phyloP scores from a whole-genome alignment of 352 stramenopile species.

The Phytophthora meadii region DNA sequence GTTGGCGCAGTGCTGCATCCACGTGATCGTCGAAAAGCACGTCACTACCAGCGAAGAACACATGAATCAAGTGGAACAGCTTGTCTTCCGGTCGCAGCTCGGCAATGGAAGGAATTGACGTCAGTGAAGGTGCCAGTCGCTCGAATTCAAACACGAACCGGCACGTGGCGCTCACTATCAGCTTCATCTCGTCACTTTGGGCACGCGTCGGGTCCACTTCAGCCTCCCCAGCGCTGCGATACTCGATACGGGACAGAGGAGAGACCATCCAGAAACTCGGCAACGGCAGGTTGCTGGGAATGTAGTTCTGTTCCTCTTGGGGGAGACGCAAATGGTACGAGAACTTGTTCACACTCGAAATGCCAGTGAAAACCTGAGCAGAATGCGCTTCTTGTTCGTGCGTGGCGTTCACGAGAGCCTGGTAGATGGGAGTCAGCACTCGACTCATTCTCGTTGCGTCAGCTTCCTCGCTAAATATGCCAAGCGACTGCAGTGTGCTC shows the following conservation, averaged over 20 bases:
- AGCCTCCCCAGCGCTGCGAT: conserved; percentile 33
- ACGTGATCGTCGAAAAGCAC: conserved; percentile 78
- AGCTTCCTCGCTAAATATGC: conserved; percentile 49
- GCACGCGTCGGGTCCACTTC: conserved; percentile 46
- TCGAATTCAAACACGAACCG: conserved; percentile 73
- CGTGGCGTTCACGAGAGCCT: conserved; percentile 67
- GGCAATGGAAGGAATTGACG: conserved; percentile 28
- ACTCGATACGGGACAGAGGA: conserved; percentile 75
- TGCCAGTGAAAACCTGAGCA: conserved; percentile 34
- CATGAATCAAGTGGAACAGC: conserved; percentile 75
- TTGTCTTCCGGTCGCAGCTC: conserved; percentile 66
- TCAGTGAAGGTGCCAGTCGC: conserved; percentile 26
- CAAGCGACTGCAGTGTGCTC: conserved; percentile 41
- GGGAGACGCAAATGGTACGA: conserved; percentile 70
- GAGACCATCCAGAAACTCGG: conserved; percentile 76
- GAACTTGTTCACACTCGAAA: conserved; percentile 35
- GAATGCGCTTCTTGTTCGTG: conserved; percentile 68
- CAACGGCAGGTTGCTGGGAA: conserved; percentile 63
- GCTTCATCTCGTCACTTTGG: conserved; percentile 73
- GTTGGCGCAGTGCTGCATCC: conserved; percentile 51
- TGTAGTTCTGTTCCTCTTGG: conserved; percentile 59
- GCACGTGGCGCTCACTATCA: conserved; percentile 74
- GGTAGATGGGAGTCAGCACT: conserved; percentile 70
- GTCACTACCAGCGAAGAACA: conserved; percentile 76
- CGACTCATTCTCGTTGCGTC: conserved; percentile 57